These are phyloP conservation scores for Sequoia sempervirens DNA, from an alignment of 75 land plant genomes.

Conservation along the genomic window DNA sequence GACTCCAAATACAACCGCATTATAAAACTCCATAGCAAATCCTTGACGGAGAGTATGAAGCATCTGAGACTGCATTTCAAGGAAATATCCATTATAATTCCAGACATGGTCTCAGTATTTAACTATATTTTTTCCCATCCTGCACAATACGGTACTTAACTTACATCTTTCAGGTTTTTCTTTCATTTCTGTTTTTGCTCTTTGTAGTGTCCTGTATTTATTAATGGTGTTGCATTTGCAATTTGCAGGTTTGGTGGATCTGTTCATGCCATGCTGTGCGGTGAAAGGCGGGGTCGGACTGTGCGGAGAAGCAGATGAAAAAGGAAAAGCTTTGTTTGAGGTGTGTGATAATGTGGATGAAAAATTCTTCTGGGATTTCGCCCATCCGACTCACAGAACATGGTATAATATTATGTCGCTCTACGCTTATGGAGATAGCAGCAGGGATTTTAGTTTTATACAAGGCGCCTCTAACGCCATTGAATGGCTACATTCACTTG, in stretches of 20 bases:
- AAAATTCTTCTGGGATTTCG: slow-evolving; percentile 23
- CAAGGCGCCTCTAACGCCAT: neutral
- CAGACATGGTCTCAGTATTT: neutral
- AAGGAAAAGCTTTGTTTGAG: neutral
- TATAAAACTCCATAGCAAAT: neutral
- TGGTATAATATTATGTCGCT: slow-evolving; percentile 4
- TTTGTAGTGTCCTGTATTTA: neutral
- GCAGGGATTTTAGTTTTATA: neutral
- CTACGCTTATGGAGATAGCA: neutral
- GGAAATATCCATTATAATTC: neutral
- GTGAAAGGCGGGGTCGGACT: neutral
- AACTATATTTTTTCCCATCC: neutral
- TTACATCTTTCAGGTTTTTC: neutral
- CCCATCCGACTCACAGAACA: slow-evolving; percentile 23
- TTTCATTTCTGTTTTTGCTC: neutral
- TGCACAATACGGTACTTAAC: neutral
- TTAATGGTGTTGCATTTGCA: neutral
- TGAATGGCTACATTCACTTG: neutral
- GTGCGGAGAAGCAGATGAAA: slow-evolving; percentile 17
- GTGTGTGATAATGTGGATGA: slow-evolving; percentile 11
- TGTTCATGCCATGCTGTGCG: neutral
- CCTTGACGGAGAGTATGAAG: neutral
- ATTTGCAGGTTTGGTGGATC: neutral
- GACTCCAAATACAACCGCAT: neutral
- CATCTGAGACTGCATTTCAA: neutral